A percentile compares a stretch with the other conserved stretches of the same genome.
These are phyloP conservation scores for Lachnellula occidentalis DNA, from an alignment of 2,329 filamentous ascomycete genomes.

Conservation along the genomic window DNA sequence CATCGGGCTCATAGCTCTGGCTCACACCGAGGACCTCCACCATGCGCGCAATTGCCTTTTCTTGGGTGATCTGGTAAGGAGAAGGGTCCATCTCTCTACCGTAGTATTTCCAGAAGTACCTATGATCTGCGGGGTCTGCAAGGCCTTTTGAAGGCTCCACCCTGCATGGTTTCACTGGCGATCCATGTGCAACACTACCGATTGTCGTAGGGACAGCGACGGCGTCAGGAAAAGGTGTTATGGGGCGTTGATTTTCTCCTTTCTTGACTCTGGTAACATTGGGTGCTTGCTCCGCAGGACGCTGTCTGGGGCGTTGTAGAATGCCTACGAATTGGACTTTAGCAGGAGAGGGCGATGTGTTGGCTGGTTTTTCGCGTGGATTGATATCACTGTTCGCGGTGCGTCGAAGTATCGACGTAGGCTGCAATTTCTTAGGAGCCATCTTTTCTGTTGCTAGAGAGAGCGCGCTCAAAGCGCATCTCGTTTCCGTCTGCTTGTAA, in stretches of 20 bases:
- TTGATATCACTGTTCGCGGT: no score
- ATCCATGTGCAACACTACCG: background rate
- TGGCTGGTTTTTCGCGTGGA: no score
- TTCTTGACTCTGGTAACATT: background rate
- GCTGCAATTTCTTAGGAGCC: no score
- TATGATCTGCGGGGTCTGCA: background rate
- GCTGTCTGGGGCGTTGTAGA: no score
- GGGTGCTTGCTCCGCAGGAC: background rate
- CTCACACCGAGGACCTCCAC: background rate
- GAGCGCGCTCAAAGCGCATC: no score
- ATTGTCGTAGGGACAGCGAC: background rate
- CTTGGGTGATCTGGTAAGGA: background rate
- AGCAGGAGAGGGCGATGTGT: no score
- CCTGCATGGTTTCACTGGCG: background rate
- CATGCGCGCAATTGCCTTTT: background rate
- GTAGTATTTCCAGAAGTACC: background rate
- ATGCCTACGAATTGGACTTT: no score
- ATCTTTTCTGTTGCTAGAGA: no score
- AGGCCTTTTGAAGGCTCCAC: background rate
- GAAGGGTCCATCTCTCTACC: background rate
- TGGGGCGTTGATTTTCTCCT: background rate
- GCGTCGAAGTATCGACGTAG: no score
- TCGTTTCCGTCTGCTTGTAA: no score
- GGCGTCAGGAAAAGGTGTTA: background rate
- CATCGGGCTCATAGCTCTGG: no score